Conservation (phyloP, 192 early-diverging fungal species). For the Coemansia sp. region DNA sequence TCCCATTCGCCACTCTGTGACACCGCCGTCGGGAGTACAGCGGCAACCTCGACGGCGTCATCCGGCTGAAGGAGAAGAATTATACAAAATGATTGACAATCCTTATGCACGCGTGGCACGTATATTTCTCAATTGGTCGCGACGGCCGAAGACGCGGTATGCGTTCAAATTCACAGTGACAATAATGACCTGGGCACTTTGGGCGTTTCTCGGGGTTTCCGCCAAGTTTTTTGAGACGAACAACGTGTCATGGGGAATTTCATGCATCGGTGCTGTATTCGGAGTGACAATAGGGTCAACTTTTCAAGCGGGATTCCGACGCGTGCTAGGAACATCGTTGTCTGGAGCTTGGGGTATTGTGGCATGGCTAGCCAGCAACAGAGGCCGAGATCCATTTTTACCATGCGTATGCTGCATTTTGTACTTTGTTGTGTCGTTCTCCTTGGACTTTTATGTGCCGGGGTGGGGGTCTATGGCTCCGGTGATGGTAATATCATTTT, state of each 20-base stretch:
- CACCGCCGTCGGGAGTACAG: neutral
- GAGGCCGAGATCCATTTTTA: slow-evolving; percentile 11
- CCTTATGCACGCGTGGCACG: slow-evolving; percentile 14
- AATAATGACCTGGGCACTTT: slow-evolving; percentile 45
- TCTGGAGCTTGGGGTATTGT: slow-evolving; percentile 47
- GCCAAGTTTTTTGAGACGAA: slow-evolving; percentile 19
- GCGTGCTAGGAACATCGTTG: slow-evolving; percentile 20
- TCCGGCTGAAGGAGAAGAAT: slow-evolving; percentile 5
- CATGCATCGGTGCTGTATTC: slow-evolving; percentile 32
- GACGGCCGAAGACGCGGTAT: slow-evolving; percentile 36
- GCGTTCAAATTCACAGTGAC: slow-evolving; percentile 43
- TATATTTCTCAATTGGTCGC: slow-evolving; percentile 20
- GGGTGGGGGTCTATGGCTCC: slow-evolving; percentile 19
- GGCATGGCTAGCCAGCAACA: slow-evolving; percentile 27
- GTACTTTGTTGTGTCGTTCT: slow-evolving; percentile 36
- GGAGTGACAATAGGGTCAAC: slow-evolving; percentile 47
- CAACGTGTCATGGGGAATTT: slow-evolving; percentile 37
- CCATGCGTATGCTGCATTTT: slow-evolving; percentile 28
- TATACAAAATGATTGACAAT: slow-evolving; percentile 22
- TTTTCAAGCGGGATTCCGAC: slow-evolving; percentile 24
- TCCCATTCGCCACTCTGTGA: neutral
- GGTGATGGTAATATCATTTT: slow-evolving; percentile 38
- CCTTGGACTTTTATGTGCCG: slow-evolving; percentile 25
- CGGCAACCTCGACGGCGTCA: slow-evolving; percentile 1
- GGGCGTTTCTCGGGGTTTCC: slow-evolving; percentile 31